These are phyloP conservation scores for Myxozyma nipponensis DNA, from an alignment of 805 yeast species.

Conservation along the genomic window DNA sequence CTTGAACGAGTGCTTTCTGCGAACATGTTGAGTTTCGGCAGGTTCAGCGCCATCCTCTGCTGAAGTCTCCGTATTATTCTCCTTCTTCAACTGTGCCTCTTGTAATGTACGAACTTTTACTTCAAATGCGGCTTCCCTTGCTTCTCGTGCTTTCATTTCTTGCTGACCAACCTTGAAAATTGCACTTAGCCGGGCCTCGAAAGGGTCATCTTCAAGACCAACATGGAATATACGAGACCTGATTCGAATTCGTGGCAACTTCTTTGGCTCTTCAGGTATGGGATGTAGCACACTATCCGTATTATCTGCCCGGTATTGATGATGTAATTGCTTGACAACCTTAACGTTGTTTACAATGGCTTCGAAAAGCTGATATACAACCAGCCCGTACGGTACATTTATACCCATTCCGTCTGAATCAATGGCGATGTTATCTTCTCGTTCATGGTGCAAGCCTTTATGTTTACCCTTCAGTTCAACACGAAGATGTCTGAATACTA, in stretches of 20 bases:
- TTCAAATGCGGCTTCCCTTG: slow-evolving; percentile 47
- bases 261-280: slow-evolving; percentile 31
- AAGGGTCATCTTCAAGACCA: slow-evolving; percentile 82
- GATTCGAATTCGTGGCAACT: slow-evolving; percentile 48
- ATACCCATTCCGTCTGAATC: slow-evolving; percentile 37
- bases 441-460: background rate
- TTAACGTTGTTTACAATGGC: slow-evolving; percentile 66
- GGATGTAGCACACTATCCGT: slow-evolving; percentile 28
- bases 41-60: background rate
- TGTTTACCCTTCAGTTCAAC: slow-evolving; percentile 24
- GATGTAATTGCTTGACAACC: slow-evolving; percentile 52
- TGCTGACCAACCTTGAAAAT: slow-evolving; percentile 58
- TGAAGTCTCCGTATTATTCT: background rate
- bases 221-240: slow-evolving; percentile 55
- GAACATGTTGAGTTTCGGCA: background rate
- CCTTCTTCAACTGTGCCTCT: background rate
- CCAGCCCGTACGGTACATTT: slow-evolving; percentile 64
- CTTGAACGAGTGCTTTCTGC: slow-evolving; percentile 10
- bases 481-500: slow-evolving; percentile 32
- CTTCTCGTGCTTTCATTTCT: slow-evolving; percentile 55
- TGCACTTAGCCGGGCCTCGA: slow-evolving; percentile 67
- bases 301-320: slow-evolving; percentile 33
- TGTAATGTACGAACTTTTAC: slow-evolving; percentile 32
- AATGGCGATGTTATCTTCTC: slow-evolving; percentile 30
- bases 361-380: slow-evolving; percentile 76